Base-by-base conservation (phyloP, 768 basidiomycete species). In the Lactifluus rugatus region DNA sequence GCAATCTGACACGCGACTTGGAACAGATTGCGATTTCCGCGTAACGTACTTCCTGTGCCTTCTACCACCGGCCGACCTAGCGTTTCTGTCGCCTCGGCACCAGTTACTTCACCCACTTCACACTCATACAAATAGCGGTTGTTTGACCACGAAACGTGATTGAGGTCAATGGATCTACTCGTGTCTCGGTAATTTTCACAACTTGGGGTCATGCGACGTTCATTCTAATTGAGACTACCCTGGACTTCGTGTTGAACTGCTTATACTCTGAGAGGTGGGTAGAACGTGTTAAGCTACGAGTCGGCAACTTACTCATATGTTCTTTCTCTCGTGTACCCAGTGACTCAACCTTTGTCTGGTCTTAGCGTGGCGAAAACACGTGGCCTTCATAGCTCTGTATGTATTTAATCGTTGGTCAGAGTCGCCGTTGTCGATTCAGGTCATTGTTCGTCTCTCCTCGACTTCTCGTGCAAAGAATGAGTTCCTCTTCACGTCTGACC, bases 401-500 rank as follows among this genome's bases (percentile, higher is more conserved):
- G 37, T 60, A 55, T 60, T n/a, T 51, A 51, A 50, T 31, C 17
- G 21, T 9, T 34, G 19, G 19, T 16, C 8, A 28, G 25, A 17
- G 44, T 39, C 19, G 14, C 25, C 16, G 10, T 11, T 47, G 57
- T 53, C 25, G n/a, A 41, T 37, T n/a, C 14, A 34, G 31, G 37
- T 39, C 44, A 39, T 2, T 23, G 21, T 21, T 21, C 50, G 16
- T 48, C 46, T 58, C 23, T 28, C 23, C 37, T 52, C 28, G 11
- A 58, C 21, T 46, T 23, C 31, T 21, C 41, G 21, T 58, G 10
- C 50, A 17, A 44, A 9, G 42, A 3, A 62, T 62, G 62, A 19
- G 46, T 17, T 34, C 58, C 16, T 48, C 46, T 46, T 61, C 49
- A 39, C 60, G 54, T 17, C 34, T 62, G 32, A 60, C 60, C 25